Conservation (phyloP, 2,329 filamentous ascomycete genomes). For the Fusarium sterilihyphosum region DNA sequence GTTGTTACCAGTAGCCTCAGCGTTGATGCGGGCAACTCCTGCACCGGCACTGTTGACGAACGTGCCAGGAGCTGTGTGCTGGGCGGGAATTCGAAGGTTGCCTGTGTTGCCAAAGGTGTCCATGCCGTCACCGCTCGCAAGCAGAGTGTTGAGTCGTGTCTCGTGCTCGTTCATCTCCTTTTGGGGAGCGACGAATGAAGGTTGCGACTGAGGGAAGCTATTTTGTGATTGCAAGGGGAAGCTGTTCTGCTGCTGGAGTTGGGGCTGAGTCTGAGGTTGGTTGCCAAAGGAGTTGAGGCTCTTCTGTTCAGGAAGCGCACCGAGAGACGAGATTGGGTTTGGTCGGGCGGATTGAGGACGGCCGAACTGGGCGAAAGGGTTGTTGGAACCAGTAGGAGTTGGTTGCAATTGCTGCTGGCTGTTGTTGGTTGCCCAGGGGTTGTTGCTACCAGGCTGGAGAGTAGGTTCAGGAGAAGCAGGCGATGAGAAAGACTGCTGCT, state of each 20-base stretch:
- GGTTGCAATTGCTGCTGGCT: slow-evolving; percentile 75
- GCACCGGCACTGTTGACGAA: slow-evolving; percentile 96
- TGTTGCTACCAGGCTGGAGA: slow-evolving; percentile 85
- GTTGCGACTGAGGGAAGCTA: slow-evolving; percentile 44
- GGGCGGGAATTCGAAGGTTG: slow-evolving; percentile 91
- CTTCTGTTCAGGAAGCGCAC: slow-evolving; percentile 84
- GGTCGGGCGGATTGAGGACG: slow-evolving; percentile 65
- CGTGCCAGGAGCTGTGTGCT: slow-evolving; percentile 94
- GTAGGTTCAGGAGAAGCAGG: slow-evolving; percentile 65
- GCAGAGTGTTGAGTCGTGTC: slow-evolving; percentile 84
- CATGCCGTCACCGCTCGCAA: slow-evolving; percentile 89
- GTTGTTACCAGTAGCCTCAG: slow-evolving; percentile 83
- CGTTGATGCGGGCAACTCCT: slow-evolving; percentile 75
- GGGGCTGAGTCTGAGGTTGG: slow-evolving; percentile 53
- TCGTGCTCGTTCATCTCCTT: slow-evolving; percentile 70
- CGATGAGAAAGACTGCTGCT: slow-evolving; percentile 52
- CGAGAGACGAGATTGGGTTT: slow-evolving; percentile 73
- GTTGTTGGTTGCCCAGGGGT: slow-evolving; percentile 83
- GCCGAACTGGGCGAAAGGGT: slow-evolving; percentile 87
- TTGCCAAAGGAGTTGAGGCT: slow-evolving; percentile 69
- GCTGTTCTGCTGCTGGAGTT: slow-evolving; percentile 50
- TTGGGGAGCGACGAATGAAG: slow-evolving; percentile 53
- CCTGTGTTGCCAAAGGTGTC: slow-evolving; percentile 99
- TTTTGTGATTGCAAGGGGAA: slow-evolving; percentile 51
- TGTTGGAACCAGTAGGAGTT: slow-evolving; percentile 94